These are phyloP conservation scores for Lachancea sp. DNA, from an alignment of 805 yeast genomes.

Conservation along the genomic window DNA sequence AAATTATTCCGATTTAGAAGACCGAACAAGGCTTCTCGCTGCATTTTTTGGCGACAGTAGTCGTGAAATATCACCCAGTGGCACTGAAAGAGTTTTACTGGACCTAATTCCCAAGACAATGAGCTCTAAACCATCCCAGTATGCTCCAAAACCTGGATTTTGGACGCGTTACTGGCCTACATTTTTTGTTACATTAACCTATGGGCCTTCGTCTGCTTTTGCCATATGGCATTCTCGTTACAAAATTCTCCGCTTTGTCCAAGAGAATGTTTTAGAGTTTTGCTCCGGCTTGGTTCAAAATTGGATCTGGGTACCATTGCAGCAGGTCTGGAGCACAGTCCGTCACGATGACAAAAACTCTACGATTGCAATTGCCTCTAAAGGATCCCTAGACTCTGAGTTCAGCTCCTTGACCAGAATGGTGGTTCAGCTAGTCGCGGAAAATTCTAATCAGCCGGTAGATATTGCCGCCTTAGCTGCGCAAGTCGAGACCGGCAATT, in stretches of 20 bases:
- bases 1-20: constrained; percentile 2
- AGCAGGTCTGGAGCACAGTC: constrained; percentile 69
- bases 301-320: constrained; percentile 77
- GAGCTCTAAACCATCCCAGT: constrained; percentile 6
- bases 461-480: constrained; percentile 29
- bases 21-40: background rate
- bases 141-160: constrained; percentile 34
- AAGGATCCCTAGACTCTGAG: constrained; percentile 72
- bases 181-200: constrained; percentile 35
- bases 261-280: constrained; percentile 57
- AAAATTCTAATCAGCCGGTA: constrained; percentile 16
- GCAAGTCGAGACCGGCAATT: constrained; percentile 63
- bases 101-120: constrained; percentile 5
- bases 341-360: constrained; percentile 72
- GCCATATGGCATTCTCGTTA: constrained; percentile 45
- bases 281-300: constrained; percentile 60
- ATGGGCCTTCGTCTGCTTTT: constrained; percentile 48
- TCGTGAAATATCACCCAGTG: constrained; percentile 8
- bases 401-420: constrained; percentile 76
- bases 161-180: constrained; percentile 64
- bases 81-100: constrained; percentile 4
- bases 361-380: constrained; percentile 64
- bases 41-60: constrained; percentile 2
- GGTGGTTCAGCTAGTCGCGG: constrained; percentile 53
- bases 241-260: constrained; percentile 50